A percentile compares a stretch with the other conserved stretches of the same genome.
These are phyloP conservation scores for Kitagawia praeruptora DNA, from an alignment of 129 eudicot species.

Conservation along the genomic window DNA sequence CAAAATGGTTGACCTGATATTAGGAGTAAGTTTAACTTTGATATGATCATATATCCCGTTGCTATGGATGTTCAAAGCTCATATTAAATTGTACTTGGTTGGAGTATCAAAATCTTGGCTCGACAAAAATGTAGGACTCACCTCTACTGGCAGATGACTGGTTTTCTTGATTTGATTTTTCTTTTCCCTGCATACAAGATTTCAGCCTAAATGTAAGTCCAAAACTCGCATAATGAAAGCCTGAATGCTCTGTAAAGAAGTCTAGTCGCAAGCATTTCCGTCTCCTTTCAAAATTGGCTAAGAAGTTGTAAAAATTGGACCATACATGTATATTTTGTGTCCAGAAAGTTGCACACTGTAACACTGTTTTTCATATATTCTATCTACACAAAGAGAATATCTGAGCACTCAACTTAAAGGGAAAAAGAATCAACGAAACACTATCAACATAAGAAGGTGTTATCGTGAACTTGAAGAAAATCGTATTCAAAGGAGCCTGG, in stretches of 20 bases:
- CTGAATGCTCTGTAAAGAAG: not conserved
- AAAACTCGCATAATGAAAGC: not conserved
- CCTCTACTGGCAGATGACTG: conserved; percentile 20
- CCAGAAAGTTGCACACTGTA: too few relatives aligned
- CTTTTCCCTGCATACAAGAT: conserved; percentile 35
- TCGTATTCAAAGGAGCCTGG: too few relatives aligned
- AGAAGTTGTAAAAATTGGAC: too few relatives aligned
- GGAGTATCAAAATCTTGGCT: conserved; percentile 1
- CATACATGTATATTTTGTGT: too few relatives aligned
- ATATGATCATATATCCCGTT: not conserved
- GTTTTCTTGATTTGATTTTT: conserved; percentile 26
- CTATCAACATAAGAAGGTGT: too few relatives aligned
- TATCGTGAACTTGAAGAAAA: too few relatives aligned
- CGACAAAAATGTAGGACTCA: conserved; percentile 10
- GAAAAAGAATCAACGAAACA: too few relatives aligned
- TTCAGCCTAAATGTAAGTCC: not conserved
- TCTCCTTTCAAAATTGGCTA: too few relatives aligned
- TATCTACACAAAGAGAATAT: too few relatives aligned
- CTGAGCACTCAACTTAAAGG: too few relatives aligned
- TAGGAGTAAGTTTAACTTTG: not conserved
- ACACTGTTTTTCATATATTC: too few relatives aligned
- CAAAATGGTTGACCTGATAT: conserved; percentile 18
- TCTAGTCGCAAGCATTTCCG: too few relatives aligned
- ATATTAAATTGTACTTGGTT: not conserved
- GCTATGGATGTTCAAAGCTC: not conserved